These are phyloP conservation scores for Aspergillus hortae DNA, from an alignment of 2,329 filamentous ascomycete species.

Conservation along the genomic window DNA sequence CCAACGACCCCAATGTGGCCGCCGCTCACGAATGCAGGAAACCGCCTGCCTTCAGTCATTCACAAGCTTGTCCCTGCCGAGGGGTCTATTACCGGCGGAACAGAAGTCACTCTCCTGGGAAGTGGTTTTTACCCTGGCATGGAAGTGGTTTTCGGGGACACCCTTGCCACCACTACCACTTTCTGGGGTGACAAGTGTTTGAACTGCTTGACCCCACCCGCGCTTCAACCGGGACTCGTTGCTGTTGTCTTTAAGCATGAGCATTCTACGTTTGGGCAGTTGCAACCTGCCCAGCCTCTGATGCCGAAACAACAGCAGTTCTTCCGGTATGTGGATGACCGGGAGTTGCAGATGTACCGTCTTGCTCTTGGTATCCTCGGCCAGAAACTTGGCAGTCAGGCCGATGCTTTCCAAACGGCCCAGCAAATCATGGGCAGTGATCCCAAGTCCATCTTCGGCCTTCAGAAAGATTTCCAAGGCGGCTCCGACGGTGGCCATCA, in stretches of 20 bases:
- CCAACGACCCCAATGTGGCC: constrained; percentile 52
- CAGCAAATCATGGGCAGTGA: constrained; percentile 47
- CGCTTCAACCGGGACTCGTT: constrained; percentile 63
- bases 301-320: constrained; percentile 49
- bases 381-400: constrained; percentile 45
- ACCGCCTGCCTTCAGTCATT: constrained; percentile 61
- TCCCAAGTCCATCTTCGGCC: constrained; percentile 46
- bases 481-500: constrained; percentile 44
- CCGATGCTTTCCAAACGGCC: constrained; percentile 47
- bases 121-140: constrained; percentile 74
- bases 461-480: constrained; percentile 41
- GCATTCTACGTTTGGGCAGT: constrained; percentile 46
- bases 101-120: constrained; percentile 81
- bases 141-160: constrained; percentile 80
- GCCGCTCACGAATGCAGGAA: constrained; percentile 48
- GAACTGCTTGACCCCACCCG: constrained; percentile 73
- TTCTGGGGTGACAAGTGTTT: constrained; percentile 79
- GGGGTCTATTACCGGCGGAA: constrained; percentile 77
- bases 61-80: constrained; percentile 80
- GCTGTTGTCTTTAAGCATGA: constrained; percentile 65
- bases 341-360: constrained; percentile 47
- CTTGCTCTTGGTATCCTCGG: constrained; percentile 44
- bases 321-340: constrained; percentile 66
- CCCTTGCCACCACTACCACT: constrained; percentile 66
- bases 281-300: constrained; percentile 40